Conservation (phyloP, 2,329 filamentous ascomycete species). For the Talaromyces sp. region DNA sequence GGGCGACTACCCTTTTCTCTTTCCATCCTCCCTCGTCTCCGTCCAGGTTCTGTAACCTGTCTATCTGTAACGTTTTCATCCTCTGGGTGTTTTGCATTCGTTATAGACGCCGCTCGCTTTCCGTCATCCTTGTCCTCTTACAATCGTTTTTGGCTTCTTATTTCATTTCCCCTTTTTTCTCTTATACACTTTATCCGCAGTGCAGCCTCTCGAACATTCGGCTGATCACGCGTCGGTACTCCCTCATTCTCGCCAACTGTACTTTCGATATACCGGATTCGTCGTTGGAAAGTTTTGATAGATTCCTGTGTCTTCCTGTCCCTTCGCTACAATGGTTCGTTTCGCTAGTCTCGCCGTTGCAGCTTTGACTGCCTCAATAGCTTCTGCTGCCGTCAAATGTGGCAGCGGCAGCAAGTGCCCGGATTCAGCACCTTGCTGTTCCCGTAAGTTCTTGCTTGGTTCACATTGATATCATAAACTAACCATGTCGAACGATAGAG, state of each 20-base stretch:
- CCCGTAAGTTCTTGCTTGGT: slow-evolving; percentile 57
- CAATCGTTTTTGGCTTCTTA: neutral
- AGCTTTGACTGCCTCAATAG: slow-evolving; percentile 33
- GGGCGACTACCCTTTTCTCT: neutral
- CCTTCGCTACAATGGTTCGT: slow-evolving; percentile 35
- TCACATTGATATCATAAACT: neutral
- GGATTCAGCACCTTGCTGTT: slow-evolving; percentile 71
- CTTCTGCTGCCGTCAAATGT: slow-evolving; percentile 30
- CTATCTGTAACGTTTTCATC: slow-evolving; percentile 7
- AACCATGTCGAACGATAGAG: slow-evolving; percentile 52
- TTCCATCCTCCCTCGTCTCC: neutral
- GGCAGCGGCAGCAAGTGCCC: slow-evolving; percentile 63
- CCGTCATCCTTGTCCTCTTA: neutral
- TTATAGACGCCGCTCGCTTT: slow-evolving; percentile 19
- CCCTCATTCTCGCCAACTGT: neutral
- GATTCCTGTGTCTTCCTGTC: neutral
- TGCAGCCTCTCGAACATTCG: slow-evolving; percentile 2
- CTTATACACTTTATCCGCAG: neutral
- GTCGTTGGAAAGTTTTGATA: neutral
- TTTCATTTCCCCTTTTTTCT: neutral
- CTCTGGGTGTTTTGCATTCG: slow-evolving; percentile 6
- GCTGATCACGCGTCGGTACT: neutral
- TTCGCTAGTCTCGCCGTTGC: slow-evolving; percentile 36
- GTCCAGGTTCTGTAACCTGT: neutral
- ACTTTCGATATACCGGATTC: neutral